Evolutionary conservation across 2,329 filamentous ascomycete genomes (phyloP), one percentile per base, ranked within the genome.

Genomic region (Monosporascus sp.): DNA sequence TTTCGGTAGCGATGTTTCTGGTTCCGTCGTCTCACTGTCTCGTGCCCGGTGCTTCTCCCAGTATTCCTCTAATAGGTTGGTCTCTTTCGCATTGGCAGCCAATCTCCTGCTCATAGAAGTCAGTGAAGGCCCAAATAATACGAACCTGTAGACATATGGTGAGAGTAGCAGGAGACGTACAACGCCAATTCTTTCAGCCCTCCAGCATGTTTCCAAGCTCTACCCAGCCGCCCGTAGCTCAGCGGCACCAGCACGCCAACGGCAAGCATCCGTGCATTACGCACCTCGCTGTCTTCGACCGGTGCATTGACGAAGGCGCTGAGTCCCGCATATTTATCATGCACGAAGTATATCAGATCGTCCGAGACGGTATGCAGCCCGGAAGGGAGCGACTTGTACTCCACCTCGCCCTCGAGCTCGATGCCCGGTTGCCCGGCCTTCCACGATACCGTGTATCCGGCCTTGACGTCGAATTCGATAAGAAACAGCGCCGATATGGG

Each of bases 371-470:
- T 88, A 72, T 99, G 94, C 48, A 97, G 72, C 24, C 94, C 94
- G 0, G 93, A 97, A 2, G 94, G 94, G 47, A 99, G 80, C 56
- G 90, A 95, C 73, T 97, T 97, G 80, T 91, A 99, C 72, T 99
- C 94, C 64, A 97, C 90, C 24, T 88, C 84, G 51, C 90, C 90
- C 61, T 96, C 89, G 48, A 97, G 81, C 70, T 82, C 78, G 72
- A 93, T 79, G 48, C 83, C 85, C 15, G 84, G 77, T 1, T 83
- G 72, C 14, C 86, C 83, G 60, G 83, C 84, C 70, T 95, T 90
- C 94, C 94, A 97, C 37, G 84, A 83, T 66, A 97, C 88, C 46
- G 90, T 96, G 72, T 86, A 96, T 75, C 91, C 91, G 64, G 90
- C 87, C 70, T 92, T 94, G 73, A 93, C 88, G 72, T 96, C 91